These are phyloP conservation scores for Phylloporus sp. DNA, from an alignment of 768 basidiomycete genomes.

Conservation along the genomic window DNA sequence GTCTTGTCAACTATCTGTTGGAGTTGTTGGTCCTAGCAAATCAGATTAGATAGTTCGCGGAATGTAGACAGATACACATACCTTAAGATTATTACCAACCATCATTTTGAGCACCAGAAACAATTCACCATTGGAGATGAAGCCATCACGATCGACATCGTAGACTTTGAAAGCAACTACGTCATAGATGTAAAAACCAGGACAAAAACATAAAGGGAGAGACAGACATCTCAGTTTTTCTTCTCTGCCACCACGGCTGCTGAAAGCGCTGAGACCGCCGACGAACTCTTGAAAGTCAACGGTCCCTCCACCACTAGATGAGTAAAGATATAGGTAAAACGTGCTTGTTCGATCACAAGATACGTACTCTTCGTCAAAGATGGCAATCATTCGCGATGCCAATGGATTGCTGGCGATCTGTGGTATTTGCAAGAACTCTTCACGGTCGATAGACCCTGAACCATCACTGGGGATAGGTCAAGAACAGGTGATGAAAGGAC, in stretches of 20 bases:
- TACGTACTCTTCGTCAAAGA: constrained; percentile 97
- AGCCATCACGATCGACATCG: constrained; percentile 97
- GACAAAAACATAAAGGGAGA: neutral
- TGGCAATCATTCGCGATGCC: constrained; percentile 97
- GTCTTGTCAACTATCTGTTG: constrained; percentile 99
- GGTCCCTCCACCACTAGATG: constrained; percentile 87
- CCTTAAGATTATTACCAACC: constrained; percentile 99
- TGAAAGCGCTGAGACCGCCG: constrained; percentile 95
- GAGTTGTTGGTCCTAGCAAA: constrained; percentile 84
- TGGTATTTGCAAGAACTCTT: constrained; percentile 98
- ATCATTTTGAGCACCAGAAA: constrained; percentile 99
- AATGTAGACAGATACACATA: constrained; percentile 25
- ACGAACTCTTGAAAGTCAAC: constrained; percentile 99
- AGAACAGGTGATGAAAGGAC: neutral
- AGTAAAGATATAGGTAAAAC: too few species aligned
- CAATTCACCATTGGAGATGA: constrained; percentile 96
- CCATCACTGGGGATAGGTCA: constrained; percentile 62
- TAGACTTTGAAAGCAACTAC: constrained; percentile 99
- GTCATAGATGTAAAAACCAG: constrained; percentile 1
- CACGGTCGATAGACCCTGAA: constrained; percentile 96
- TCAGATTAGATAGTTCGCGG: too few species aligned
- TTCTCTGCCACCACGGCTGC: constrained; percentile 92
- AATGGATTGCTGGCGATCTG: constrained; percentile 98
- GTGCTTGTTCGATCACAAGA: constrained; percentile 5
- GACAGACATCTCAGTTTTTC: constrained; percentile 91